Evolutionary conservation across 306 rosid species (phyloP).

Genomic region (Sicyos baderoa): DNA sequence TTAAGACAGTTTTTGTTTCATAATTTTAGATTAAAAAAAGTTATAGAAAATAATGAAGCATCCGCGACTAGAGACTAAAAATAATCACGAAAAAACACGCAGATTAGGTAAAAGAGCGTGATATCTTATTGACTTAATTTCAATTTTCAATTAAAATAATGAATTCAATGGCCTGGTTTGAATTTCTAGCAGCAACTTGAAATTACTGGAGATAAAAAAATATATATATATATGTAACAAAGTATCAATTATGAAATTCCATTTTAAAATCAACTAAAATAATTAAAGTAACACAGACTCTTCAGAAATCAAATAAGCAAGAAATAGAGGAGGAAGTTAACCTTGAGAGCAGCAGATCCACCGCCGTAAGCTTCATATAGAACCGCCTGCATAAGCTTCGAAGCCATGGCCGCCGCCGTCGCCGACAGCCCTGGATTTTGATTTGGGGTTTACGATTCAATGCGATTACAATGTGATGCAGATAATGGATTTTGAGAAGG

Average conservation of each 20-base stretch:
- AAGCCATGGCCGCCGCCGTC: slow-evolving; percentile 29
- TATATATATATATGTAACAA: background rate
- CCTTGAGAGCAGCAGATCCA: slow-evolving; percentile 58
- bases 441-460: background rate
- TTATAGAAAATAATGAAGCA: background rate
- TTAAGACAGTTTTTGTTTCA: background rate
- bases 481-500: background rate
- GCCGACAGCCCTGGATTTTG: background rate
- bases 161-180: background rate
- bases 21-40: background rate
- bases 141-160: background rate
- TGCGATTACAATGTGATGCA: background rate
- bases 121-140: background rate
- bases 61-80: background rate
- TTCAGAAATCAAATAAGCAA: background rate
- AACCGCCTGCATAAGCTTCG: slow-evolving; percentile 56
- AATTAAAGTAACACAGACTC: background rate
- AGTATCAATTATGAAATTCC: too few species aligned
- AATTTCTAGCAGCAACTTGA: background rate
- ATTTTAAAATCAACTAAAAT: too few species aligned
- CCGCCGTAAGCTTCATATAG: slow-evolving; percentile 52
- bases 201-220: background rate
- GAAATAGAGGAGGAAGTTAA: background rate
- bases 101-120: background rate
- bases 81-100: background rate